Evolutionary conservation across 2,329 filamentous ascomycete genomes (phyloP), one percentile per base, ranked within the genome.

Genomic region (Penicillium carneum): DNA sequence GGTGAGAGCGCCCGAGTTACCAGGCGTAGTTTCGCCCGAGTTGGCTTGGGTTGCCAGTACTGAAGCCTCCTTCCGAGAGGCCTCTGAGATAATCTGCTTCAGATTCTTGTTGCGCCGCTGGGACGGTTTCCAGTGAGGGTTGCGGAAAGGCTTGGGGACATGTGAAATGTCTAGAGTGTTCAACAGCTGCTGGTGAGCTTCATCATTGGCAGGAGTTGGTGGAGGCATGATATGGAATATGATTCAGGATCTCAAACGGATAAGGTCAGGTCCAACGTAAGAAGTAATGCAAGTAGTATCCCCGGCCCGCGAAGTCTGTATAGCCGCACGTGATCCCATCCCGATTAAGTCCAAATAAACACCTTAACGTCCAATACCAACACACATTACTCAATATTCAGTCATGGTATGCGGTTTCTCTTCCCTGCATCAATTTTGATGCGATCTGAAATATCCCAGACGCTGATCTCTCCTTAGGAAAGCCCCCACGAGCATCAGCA

Each of bases 101-200:
- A 98, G 89, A 79, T 97, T 98, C 84, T 99, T 99, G 86, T 99
- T 99, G 79, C 95, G 92, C 53, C 95, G 93, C 78, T 93, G 90
- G 68, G 94, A 92, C 16, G 95, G 92, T 74, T 91, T 93, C 95
- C 95, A 99, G 76, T 87, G 82, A 2, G 90, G 84, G 75, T 93
- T 97, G 77, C 94, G 93, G 84, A 97, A 99, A 72, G 88, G 90
- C 81, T 96, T 96, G 71, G 88, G 88, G 74, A 91, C 87, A 62
- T 88, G 87, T 77, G 95, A 90, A 72, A 97, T 92, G 83, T 99
- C 95, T 73, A 98, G 91, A 76, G 91, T 83, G 79, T 97, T 92
- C 69, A 99, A 88, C 63, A 98, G 89, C 69, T 87, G 86, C 76
- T 92, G 90, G 75, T 98, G 94, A 48, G 90, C 89, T 65, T 95